phyloP scores from a whole-genome alignment of 139 green algal species.

The Diplosphaera chodatii region DNA sequence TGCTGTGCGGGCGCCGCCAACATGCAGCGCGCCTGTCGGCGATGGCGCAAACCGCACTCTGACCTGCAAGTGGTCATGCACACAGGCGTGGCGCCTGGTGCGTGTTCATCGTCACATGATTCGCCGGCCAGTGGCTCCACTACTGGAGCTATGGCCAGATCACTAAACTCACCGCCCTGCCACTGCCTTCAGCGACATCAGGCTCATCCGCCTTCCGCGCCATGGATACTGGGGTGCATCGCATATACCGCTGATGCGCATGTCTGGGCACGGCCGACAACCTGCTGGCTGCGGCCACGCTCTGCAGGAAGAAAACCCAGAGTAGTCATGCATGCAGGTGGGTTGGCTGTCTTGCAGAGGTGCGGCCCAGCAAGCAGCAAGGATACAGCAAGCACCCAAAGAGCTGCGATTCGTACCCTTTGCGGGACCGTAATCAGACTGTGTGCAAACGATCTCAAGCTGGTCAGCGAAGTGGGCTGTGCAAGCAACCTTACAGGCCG shows the following conservation, averaged over 20 bases:
- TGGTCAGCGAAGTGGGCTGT: neutral
- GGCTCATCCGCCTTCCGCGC: neutral
- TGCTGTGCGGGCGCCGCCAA: constrained; percentile 92
- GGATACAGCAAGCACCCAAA: no score
- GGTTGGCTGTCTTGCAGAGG: neutral
- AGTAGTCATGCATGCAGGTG: no score
- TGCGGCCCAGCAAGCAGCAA: no score
- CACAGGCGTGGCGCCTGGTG: no score
- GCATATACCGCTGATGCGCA: neutral
- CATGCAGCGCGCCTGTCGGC: constrained; percentile 96
- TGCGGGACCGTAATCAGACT: no score
- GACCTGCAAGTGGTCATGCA: constrained; percentile 24
- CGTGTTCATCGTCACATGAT: no score
- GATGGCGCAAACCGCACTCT: constrained; percentile 96
- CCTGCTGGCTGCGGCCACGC: neutral
- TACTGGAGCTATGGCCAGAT: no score
- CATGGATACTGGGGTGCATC: neutral
- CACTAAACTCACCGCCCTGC: neutral
- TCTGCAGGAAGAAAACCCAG: no score
- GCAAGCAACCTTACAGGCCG: no score
- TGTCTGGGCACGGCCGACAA: neutral
- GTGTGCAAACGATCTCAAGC: neutral
- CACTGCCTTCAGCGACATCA: neutral
- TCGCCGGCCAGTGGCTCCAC: no score
- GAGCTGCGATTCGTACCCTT: no score